Base-by-base conservation (phyloP, 139 green algal species). In the Medakamo hakoo region DNA sequence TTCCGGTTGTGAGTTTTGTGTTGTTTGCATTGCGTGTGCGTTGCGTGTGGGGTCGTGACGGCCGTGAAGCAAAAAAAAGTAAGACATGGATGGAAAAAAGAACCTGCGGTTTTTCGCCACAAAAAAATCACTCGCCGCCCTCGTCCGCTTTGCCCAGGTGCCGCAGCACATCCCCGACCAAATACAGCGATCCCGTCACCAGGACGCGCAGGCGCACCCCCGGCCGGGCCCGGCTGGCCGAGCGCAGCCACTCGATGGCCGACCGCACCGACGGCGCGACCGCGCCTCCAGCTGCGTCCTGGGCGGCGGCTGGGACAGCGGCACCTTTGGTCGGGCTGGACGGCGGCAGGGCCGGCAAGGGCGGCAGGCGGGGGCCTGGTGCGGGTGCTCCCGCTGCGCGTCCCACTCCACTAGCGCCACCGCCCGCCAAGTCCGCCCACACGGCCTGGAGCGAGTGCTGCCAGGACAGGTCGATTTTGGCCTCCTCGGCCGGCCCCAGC, bases 121-220 rank as follows among this genome's bases (percentile, higher is more conserved):
- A 58, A 64, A 52, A 52, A 52, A 52, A 52, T 52, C 40, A 52
- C 40, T 52, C 40, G 9, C 40, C 9, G 48, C 59, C 73, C 59
- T 60, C 58, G 20, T 72, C 69, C 3, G 66, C 27, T 40, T 63
- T 69, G 32, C 70, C 70, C 56, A 95, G 71, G 27, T 82, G 57
- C 27, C 76, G 70, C 21, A 95, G 71, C 59, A 88, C 57, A 57
- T 98, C 92, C 0, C 92, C 92, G 9, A 98, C 90, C 22, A 98
- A 60, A 63, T 98, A 95, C 32, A 98, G 78, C 0, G 81, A 93
- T 0, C 92, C 92, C 4, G 92, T 96, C 4, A 98, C 87, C 25
- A 98, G 77, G 18, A 98, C 85, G 57, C 90, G 70, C 56, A 83
- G 59, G 18, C 70, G 69, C 40, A 71, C 31, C 25, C 60, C 52